phyloP scores from a whole-genome alignment of 2,329 filamentous ascomycete genomes.

The Neophaeococcomyces mojaviensis region DNA sequence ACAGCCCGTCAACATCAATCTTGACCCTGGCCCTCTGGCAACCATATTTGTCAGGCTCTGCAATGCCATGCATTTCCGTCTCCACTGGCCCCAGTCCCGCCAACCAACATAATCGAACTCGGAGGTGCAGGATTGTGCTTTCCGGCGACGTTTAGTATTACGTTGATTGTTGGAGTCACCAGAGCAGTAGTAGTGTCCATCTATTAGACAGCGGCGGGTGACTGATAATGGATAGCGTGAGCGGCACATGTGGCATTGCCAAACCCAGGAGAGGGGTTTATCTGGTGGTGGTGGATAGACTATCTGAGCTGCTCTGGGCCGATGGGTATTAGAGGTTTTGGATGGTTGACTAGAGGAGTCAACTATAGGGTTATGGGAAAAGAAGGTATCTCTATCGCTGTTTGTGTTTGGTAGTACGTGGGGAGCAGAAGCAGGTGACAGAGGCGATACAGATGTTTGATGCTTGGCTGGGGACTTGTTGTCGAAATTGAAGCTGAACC shows the following conservation, averaged over 20 bases:
- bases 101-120: slow-evolving; percentile 49
- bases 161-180: slow-evolving; percentile 26
- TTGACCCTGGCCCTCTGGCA: slow-evolving; percentile 9
- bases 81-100: slow-evolving; percentile 42
- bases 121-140: slow-evolving; percentile 38
- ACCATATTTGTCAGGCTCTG: slow-evolving; percentile 1
- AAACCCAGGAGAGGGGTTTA: slow-evolving; percentile 36
- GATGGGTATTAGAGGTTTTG: neutral
- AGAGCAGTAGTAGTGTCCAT: slow-evolving; percentile 49
- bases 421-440: neutral
- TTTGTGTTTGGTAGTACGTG: neutral
- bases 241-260: slow-evolving; percentile 47
- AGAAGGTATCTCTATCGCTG: neutral
- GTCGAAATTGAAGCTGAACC: slow-evolving; percentile 5
- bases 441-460: neutral
- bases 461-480: neutral
- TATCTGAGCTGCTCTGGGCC: neutral
- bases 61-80: slow-evolving; percentile 11
- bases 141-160: slow-evolving; percentile 25
- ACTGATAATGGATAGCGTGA: slow-evolving; percentile 41
- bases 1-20: slow-evolving; percentile 15
- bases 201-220: slow-evolving; percentile 47
- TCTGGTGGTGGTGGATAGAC: slow-evolving; percentile 12
- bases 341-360: neutral
- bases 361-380: neutral